Percentiles rank a stretch among this genome's conserved stretches.
Conservation (phyloP, 257 asterid genomes). For the Cruciata laevipes region DNA sequence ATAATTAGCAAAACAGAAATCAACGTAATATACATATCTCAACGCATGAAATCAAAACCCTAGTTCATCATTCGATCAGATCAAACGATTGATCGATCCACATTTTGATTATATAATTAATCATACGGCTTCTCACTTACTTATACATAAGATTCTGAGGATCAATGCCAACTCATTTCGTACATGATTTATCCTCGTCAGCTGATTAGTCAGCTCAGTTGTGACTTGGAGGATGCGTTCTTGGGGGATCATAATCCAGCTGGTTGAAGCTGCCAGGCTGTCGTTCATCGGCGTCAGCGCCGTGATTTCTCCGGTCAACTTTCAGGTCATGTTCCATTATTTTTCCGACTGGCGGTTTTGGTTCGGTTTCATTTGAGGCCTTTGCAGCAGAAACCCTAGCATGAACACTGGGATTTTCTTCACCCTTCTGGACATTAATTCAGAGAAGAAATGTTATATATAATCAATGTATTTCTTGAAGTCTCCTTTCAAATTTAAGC, state of each 20-base stretch:
- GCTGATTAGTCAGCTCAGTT: not conserved
- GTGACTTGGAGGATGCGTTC: slow-evolving; percentile 4
- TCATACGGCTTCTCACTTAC: not conserved
- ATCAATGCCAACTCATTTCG: too few relatives aligned
- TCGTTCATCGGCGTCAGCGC: slow-evolving; percentile 35
- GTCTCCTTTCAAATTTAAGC: too few relatives aligned
- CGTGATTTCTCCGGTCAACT: not conserved
- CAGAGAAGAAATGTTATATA: not conserved
- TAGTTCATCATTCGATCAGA: not conserved
- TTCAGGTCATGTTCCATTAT: not conserved
- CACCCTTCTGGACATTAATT: slow-evolving; percentile 30
- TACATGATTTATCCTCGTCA: not conserved
- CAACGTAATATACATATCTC: not conserved
- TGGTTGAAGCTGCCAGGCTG: slow-evolving; percentile 47
- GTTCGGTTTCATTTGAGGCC: not conserved
- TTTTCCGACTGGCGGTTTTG: not conserved
- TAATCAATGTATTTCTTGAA: too few relatives aligned
- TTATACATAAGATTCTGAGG: too few relatives aligned
- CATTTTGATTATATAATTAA: not conserved
- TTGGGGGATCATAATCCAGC: slow-evolving; percentile 70
- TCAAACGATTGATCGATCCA: not conserved
- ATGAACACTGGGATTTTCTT: slow-evolving; percentile 17
- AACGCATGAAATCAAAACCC: not conserved
- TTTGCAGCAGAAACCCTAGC: slow-evolving; percentile 33
- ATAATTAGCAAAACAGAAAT: not conserved